These are phyloP conservation scores for Colletotrichum truncatum DNA, from an alignment of 2,329 filamentous ascomycete genomes.

Conservation along the genomic window DNA sequence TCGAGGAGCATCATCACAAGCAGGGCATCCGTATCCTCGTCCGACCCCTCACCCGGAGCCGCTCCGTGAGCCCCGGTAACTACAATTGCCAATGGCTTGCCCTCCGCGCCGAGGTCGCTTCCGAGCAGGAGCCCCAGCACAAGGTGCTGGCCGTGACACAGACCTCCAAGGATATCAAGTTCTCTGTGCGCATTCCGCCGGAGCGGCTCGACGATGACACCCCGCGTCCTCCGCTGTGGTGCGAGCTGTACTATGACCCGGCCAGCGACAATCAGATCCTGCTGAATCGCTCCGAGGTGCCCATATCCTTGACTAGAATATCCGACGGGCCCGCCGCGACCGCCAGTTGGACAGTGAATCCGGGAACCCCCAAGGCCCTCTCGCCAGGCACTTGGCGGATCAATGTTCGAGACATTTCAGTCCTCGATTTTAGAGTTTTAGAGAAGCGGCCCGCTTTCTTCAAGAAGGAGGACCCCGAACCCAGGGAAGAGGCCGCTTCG, in stretches of 20 bases:
- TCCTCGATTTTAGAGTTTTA: conserved; percentile 67
- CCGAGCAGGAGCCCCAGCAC: conserved; percentile 58
- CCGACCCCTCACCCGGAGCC: conserved; percentile 61
- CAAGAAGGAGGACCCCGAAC: conserved; percentile 38
- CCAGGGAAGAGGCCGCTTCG: conserved; percentile 31
- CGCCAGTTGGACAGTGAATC: conserved; percentile 50
- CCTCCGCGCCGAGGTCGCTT: conserved; percentile 62
- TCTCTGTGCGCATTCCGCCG: conserved; percentile 64
- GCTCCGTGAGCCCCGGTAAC: conserved; percentile 64
- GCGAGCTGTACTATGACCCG: conserved; percentile 69
- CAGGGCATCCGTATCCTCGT: conserved; percentile 67
- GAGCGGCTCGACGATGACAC: conserved; percentile 52
- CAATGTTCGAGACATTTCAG: conserved; percentile 55
- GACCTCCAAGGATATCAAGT: conserved; percentile 68
- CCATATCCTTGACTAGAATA: conserved; percentile 58
- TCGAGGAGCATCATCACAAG: conserved; percentile 62
- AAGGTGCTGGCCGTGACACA: conserved; percentile 69
- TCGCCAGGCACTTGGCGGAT: conserved; percentile 67
- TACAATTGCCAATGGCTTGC: conserved; percentile 67
- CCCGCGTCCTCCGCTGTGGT: conserved; percentile 62
- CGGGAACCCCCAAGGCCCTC: conserved; percentile 54
- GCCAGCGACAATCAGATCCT: conserved; percentile 67
- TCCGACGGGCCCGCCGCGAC: conserved; percentile 46
- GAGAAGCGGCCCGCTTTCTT: conserved; percentile 60
- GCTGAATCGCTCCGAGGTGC: conserved; percentile 63